Evolutionary conservation across 805 yeast species (phyloP), one percentile per base, ranked within the genome.

Genomic region (Debaryomyces prosopidis): DNA sequence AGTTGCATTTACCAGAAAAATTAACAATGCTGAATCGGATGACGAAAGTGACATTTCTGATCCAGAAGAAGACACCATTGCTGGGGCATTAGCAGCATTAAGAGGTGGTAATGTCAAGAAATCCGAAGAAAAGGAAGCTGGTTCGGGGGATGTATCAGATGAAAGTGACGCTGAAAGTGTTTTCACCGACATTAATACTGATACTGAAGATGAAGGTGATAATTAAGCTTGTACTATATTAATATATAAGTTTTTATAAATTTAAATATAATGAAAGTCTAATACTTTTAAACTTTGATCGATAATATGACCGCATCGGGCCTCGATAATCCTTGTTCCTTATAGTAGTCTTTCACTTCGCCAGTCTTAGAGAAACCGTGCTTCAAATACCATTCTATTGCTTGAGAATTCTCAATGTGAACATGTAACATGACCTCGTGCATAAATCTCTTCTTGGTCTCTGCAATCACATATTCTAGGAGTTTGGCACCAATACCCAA

Each of bases 61-160:
- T 43, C 86, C 89, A 2, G 87, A 81, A 43, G 91, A 85, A 58
- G 91, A 85, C 57, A 73, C 87, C 1, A 62, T 86, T 49, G 91
- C 89, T 9, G 91, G 89, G 34, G 87, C 89, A 0, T 68, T 86
- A 67, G 87, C 89, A 4, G 77, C 80, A 40, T 61, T 85, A 63
- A 78, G 85, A 52, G 92, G 91, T 20, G 81, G 77, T 36, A 66
- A 71, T 6, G 85, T 78, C 10, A 74, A 75, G 53, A 76, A 68
- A 50, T 58, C 51, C 27, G 47, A 43, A 18, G 36, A 50, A 9
- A 45, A 42, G 5, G 54, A 54, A 30, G 55, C 44, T 15, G 62
- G 53, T 8, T 69, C 63, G 23, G 67, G 57, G 27, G 73, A 67
- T 11, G 72, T 65, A 12, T 75, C 65, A 18, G 79, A 71, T 12